phyloP scores from a whole-genome alignment of 2,329 filamentous ascomycete species.

The Thermoascus crustaceus region DNA sequence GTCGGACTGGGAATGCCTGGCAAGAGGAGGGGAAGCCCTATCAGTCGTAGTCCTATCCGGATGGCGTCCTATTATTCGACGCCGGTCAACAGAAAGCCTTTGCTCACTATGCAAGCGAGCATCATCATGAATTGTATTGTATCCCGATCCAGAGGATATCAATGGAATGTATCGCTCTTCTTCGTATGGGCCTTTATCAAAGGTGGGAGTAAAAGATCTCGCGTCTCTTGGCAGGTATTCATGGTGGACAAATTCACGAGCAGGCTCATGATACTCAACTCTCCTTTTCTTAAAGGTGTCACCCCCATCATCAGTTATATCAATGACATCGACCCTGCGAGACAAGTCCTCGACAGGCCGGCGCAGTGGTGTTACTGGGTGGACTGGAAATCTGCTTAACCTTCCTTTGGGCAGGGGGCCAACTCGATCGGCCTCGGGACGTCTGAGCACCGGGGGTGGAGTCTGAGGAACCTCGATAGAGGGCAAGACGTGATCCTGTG shows the following conservation, averaged over 20 bases:
- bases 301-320: conserved; percentile 18
- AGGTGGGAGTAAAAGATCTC: conserved; percentile 4
- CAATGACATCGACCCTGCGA: conserved; percentile 13
- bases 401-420: conserved; percentile 22
- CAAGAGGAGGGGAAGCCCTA: conserved; percentile 10
- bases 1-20: conserved; percentile 10
- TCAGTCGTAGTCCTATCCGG: conserved; percentile 10
- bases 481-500: conserved; percentile 25
- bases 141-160: conserved; percentile 11
- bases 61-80: conserved; percentile 12
- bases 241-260: conserved; percentile 8
- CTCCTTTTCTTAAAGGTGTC: conserved; percentile 27
- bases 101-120: conserved; percentile 16
- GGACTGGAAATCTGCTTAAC: conserved; percentile 17
- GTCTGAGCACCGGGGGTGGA: conserved; percentile 16
- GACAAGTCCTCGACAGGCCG: conserved; percentile 16
- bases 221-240: neutral
- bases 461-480: conserved; percentile 27
- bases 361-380: conserved; percentile 22
- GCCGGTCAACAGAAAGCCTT: conserved; percentile 13
- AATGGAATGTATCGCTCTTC: conserved; percentile 13
- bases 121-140: conserved; percentile 12
- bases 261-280: conserved; percentile 18
- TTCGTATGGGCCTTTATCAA: conserved; percentile 12
- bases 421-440: conserved; percentile 16